phyloP scores from a whole-genome alignment of 495 filamentous ascomycete species.

The Talaromyces nanjingensis region DNA sequence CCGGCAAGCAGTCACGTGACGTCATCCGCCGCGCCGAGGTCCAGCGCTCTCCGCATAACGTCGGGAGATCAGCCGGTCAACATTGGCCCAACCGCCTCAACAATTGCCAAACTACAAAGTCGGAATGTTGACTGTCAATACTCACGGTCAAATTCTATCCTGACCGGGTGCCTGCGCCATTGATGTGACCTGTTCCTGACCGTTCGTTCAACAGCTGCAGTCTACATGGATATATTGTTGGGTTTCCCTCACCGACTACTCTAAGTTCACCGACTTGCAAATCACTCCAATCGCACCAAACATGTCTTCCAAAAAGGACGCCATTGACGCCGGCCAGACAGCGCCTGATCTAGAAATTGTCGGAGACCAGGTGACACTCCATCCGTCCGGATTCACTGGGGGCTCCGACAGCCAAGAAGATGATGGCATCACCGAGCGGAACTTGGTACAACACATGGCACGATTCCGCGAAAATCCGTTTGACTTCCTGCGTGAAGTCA shows the following conservation, averaged over 20 bases:
- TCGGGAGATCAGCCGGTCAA: background rate
- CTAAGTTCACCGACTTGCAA: background rate
- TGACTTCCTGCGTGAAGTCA: slow-evolving; percentile 88
- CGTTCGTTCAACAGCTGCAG: background rate
- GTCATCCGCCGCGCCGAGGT: background rate
- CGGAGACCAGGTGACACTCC: slow-evolving; percentile 70
- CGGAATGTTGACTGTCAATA: background rate
- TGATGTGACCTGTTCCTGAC: background rate
- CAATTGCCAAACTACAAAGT: background rate
- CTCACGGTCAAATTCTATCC: background rate
- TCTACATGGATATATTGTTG: background rate
- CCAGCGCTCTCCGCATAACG: slow-evolving; percentile 2
- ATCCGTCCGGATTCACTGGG: slow-evolving; percentile 61
- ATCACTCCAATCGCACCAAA: background rate
- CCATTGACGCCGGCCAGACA: slow-evolving; percentile 29
- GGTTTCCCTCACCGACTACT: slow-evolving; percentile 1
- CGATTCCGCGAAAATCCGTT: slow-evolving; percentile 66
- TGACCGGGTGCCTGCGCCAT: background rate
- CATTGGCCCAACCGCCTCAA: background rate
- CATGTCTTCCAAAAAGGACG: slow-evolving; percentile 32
- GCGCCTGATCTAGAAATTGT: slow-evolving; percentile 81
- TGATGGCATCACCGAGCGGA: slow-evolving; percentile 51
- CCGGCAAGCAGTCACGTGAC: background rate
- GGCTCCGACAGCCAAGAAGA: slow-evolving; percentile 33
- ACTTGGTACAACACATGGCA: slow-evolving; percentile 73